These are phyloP conservation scores for Botrytis porri DNA, from an alignment of 2,329 filamentous ascomycete species.

Conservation along the genomic window DNA sequence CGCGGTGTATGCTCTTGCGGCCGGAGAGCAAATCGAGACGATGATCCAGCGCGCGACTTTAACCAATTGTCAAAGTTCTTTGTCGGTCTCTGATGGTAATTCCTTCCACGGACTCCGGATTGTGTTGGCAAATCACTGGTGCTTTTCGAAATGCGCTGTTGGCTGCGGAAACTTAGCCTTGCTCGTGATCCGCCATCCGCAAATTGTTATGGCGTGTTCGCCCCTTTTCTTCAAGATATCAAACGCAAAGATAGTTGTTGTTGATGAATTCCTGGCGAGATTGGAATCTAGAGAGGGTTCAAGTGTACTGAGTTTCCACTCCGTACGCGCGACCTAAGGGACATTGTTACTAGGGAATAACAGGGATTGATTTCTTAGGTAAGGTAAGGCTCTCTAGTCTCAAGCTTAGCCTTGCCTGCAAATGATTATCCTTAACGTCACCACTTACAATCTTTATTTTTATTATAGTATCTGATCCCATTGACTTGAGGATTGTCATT, in stretches of 20 bases:
- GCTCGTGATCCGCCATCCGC: constrained; percentile 18
- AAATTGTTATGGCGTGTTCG: constrained; percentile 13
- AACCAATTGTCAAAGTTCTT: neutral
- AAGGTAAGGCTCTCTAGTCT: constrained; percentile 5
- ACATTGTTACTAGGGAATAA: neutral
- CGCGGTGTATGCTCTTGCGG: neutral
- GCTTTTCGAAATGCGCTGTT: constrained; percentile 14
- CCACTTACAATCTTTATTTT: neutral
- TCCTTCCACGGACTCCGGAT: constrained; percentile 3
- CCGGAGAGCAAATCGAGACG: neutral
- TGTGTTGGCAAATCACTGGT: constrained; percentile 9
- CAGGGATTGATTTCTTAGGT: constrained; percentile 16
- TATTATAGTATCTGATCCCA: neutral
- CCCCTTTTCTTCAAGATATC: constrained; percentile 3
- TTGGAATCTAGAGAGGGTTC: neutral
- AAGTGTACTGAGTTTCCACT: constrained; percentile 3
- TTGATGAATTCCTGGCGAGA: constrained; percentile 5
- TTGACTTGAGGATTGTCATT: neutral
- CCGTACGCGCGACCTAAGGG: constrained; percentile 13
- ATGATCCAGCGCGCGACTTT: neutral
- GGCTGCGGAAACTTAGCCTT: constrained; percentile 21
- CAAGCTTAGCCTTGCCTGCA: constrained; percentile 6
- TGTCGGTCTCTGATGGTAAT: neutral
- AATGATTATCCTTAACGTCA: constrained; percentile 11
- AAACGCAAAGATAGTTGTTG: neutral